Base-by-base conservation (phyloP, 768 basidiomycete species). In the Auricularia auricula-judae region DNA sequence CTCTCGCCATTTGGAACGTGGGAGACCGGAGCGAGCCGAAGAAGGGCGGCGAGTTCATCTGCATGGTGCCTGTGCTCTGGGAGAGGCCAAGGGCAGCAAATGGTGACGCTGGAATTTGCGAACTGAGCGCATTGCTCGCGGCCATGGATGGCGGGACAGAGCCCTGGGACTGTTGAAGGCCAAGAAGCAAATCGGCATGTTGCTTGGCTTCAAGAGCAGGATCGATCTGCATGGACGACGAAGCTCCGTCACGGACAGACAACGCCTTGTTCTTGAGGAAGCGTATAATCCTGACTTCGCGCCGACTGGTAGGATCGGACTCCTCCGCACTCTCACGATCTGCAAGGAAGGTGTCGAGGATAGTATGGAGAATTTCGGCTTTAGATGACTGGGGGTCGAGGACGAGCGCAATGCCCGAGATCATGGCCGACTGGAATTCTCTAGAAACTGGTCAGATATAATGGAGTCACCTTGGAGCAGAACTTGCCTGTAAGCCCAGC, bases 401-500 rank as follows among this genome's bases (percentile, higher is more conserved):
- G 62, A 90, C 85, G 62, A 93, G 82, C 71, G 91, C 91, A 62
- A 94, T 91, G 11, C 92, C 89, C 67, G 88, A 87, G 63, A 93
- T 88, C 90, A 94, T 91, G 10, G 89, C 88, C 8, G 89, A 87
- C 72, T 92, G 91, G 74, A 93, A 93, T 70, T 92, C 91, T 64
- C 91, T 80, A 92, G 93, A 5, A 88, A 88, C 7, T 4, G 67
- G 89, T 91, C 23, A 33, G 56, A 5, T n/a, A 4, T 8, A 29
- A 4, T 51, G 2, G 11, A 21, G 18, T 51, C 47, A 51, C 21
- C 8, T 10, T 21, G 47, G 23, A 4, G 23, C 5, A 35, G 4
- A 23, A 59, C 56, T 4, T 33, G 34, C 56, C 56, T 29, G 29
- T 59, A 59, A 23, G 29, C 56, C 56, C 56, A 59, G 7, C 56